These are phyloP conservation scores for Eutypella sp. DNA, from an alignment of 2,329 filamentous ascomycete species.

Conservation along the genomic window DNA sequence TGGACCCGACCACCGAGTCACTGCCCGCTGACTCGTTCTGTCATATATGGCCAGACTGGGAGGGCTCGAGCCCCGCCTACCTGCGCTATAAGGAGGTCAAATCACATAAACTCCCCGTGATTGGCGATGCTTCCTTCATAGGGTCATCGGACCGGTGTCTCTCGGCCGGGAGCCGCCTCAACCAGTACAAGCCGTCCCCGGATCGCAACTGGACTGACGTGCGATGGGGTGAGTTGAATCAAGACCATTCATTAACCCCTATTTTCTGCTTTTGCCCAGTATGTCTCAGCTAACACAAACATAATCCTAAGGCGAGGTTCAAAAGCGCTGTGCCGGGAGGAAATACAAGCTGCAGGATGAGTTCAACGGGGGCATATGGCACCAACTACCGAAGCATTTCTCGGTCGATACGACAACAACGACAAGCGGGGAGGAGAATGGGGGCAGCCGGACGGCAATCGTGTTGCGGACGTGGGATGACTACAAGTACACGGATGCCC, in stretches of 20 bases:
- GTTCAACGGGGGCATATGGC: slow-evolving; percentile 6
- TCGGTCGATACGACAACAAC: background rate
- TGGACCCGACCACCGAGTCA: too few species aligned
- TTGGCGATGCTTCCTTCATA: slow-evolving; percentile 6
- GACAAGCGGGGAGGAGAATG: background rate
- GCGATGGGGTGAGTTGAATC: slow-evolving; percentile 12
- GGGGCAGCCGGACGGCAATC: slow-evolving; percentile 36
- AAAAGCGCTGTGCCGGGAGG: background rate
- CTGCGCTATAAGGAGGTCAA: background rate
- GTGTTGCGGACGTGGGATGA: slow-evolving; percentile 55
- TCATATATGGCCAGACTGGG: slow-evolving; percentile 3
- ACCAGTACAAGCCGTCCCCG: slow-evolving; percentile 4
- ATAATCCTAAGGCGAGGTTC: background rate
- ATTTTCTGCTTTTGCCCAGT: background rate
- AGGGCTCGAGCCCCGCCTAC: background rate
- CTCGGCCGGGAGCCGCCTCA: slow-evolving; percentile 3
- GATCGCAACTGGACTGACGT: slow-evolving; percentile 11
- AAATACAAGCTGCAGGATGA: slow-evolving; percentile 3
- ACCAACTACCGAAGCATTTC: background rate
- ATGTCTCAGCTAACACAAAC: background rate
- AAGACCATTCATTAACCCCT: background rate
- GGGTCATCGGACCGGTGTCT: slow-evolving; percentile 7
- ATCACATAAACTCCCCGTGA: background rate
- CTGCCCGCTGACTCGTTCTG: too few species aligned
- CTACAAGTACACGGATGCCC: slow-evolving; percentile 54